Evolutionary conservation across 768 basidiomycete genomes (phyloP), one percentile per base, ranked within the genome.

Genomic region (Tylopilus subfusipes): DNA sequence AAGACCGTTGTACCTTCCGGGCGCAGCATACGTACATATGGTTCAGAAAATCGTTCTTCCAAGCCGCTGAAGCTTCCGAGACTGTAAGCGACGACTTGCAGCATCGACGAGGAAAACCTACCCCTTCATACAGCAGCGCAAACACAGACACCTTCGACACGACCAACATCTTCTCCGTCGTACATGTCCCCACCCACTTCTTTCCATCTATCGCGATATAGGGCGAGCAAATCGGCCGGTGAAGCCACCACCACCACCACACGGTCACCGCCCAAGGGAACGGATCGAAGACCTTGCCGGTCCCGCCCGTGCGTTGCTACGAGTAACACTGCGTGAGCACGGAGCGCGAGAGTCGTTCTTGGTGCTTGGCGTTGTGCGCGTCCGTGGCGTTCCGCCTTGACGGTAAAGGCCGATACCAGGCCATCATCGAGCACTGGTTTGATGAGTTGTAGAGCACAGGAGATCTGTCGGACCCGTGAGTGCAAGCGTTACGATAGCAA

Each of bases 241-340:
- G 72, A 33, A 74, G 65, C 66, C 66, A 68, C 61, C 65, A 67
- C 61, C 65, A 67, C 69, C 73, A 76, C 57, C 68, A 70, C n/a
- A 62, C 38, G 3, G 59, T 54, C 9, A 63, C 61, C 5, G 61
- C 54, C 61, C 78, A 76, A 30, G 75, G 78, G 53, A 78, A 80
- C 7, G 73, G 68, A 44, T 61, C 67, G 29, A 66, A 70, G 8
- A 72, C 59, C 54, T 73, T 77, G 5, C 77, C 77, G 7, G 50
- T 66, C 7, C 71, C 66, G 9, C 67, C 68, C 1, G 62, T 63
- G 2, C 73, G 72, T 56, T 77, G 75, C 76, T 76, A 80, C 13
- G 77, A 77, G 19, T 57, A 47, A 55, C 75, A 78, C 10, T 67
- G 59, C 31, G 63, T 36, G 19, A 68, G 69, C 44, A 62, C 58